Conservation (phyloP, 2,329 filamentous ascomycete genomes). For the Epichloe uncinata region DNA sequence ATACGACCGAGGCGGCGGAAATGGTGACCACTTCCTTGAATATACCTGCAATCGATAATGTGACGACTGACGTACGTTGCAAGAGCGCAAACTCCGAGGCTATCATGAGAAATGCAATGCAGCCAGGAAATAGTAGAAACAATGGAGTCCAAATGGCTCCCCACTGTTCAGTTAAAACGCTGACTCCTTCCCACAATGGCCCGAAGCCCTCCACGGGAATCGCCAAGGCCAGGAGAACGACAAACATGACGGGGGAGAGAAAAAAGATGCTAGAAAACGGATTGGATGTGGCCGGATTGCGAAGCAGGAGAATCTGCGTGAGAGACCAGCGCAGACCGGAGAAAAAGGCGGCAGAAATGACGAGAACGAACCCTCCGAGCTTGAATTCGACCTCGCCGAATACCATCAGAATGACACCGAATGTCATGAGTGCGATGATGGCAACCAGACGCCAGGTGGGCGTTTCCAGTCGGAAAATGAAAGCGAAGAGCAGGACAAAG, state of each 20-base stretch:
- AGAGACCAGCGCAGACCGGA: constrained; percentile 96
- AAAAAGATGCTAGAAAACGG: constrained; percentile 97
- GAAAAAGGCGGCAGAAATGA: constrained; percentile 89
- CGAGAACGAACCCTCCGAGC: constrained; percentile 72
- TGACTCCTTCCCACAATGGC: constrained; percentile 53
- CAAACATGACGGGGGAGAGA: constrained; percentile 89
- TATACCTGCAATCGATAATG: constrained; percentile 89
- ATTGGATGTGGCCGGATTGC: constrained; percentile 89
- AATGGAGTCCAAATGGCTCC: constrained; percentile 52
- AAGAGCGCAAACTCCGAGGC: constrained; percentile 89
- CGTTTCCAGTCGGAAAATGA: constrained; percentile 79
- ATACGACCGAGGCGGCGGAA: constrained; percentile 71
- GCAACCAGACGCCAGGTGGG: constrained; percentile 74
- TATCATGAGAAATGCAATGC: constrained; percentile 92
- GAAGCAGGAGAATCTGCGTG: constrained; percentile 89
- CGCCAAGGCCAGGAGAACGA: constrained; percentile 66
- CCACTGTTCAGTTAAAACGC: constrained; percentile 49
- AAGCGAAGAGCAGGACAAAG: constrained; percentile 91
- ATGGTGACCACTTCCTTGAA: constrained; percentile 99
- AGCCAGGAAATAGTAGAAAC: constrained; percentile 78
- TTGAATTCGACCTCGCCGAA: constrained; percentile 88
- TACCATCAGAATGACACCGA: constrained; percentile 96
- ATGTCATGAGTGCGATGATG: constrained; percentile 85
- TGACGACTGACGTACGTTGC: constrained; percentile 90
- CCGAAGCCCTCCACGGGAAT: constrained; percentile 72